These are phyloP conservation scores for Withania somnifera DNA, from an alignment of 305 asterid species.

Conservation along the genomic window DNA sequence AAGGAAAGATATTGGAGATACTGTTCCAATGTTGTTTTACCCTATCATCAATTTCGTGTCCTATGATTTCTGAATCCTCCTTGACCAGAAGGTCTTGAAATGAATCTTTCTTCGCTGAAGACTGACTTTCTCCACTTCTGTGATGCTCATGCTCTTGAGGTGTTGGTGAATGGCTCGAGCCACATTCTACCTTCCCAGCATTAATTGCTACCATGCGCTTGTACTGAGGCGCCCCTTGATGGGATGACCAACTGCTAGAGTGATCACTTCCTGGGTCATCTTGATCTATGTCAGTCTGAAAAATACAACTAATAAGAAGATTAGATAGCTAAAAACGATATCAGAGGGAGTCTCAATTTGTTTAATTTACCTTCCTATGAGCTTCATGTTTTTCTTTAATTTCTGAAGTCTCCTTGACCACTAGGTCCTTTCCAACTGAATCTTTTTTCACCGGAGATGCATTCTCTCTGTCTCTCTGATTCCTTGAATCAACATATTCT, in stretches of 20 bases:
- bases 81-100: constrained; percentile 32
- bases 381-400: constrained; percentile 4
- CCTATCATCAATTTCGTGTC: constrained; percentile 14
- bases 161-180: constrained; percentile 45
- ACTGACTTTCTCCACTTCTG: constrained; percentile 16
- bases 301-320: constrained; percentile 1
- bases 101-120: constrained; percentile 37
- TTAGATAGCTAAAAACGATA: neutral
- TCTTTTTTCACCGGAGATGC: constrained; percentile 43
- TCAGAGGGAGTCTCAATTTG: neutral
- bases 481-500: constrained; percentile 49
- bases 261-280: constrained; percentile 29
- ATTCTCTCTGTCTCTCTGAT: constrained; percentile 12
- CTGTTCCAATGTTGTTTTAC: neutral
- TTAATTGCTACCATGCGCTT: constrained; percentile 88
- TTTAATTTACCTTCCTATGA: constrained; percentile 11
- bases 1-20: neutral
- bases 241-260: constrained; percentile 2
- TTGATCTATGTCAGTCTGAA: constrained; percentile 49
- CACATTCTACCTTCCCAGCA: constrained; percentile 69
- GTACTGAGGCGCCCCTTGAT: constrained; percentile 50
- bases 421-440: constrained; percentile 44
- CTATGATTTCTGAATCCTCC: constrained; percentile 14
- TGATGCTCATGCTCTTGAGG: constrained; percentile 48
- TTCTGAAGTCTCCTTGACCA: constrained; percentile 17